A percentile compares a stretch with the other conserved stretches of the same genome.
phyloP scores from a whole-genome alignment of 2,329 filamentous ascomycete species.

The Fusarium napiforme region DNA sequence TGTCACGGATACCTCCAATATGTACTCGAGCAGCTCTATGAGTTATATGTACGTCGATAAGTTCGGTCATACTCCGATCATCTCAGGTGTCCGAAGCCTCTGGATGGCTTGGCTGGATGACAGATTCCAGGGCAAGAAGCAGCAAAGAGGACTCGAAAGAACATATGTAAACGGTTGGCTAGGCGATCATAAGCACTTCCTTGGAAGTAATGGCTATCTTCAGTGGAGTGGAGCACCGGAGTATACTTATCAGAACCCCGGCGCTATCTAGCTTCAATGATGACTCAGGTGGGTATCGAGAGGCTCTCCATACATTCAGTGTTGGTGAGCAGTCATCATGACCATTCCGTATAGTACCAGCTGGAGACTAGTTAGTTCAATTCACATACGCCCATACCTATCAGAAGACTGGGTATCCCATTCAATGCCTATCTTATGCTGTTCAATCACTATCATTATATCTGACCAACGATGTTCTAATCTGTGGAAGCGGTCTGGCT shows the following conservation, averaged over 20 bases:
- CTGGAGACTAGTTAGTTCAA: too few species aligned
- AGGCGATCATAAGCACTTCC: neutral
- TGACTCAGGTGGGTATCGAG: neutral
- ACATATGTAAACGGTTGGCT: neutral
- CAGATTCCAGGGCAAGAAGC: neutral
- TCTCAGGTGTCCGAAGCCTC: neutral
- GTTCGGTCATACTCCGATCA: slow-evolving; percentile 4
- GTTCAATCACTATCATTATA: too few species aligned
- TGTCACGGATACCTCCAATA: accelerated
- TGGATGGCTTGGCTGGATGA: slow-evolving; percentile 10
- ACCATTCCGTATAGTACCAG: too few species aligned
- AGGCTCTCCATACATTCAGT: too few species aligned
- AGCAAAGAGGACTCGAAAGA: neutral
- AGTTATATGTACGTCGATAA: neutral
- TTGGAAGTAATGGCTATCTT: slow-evolving; percentile 1
- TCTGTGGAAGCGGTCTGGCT: neutral
- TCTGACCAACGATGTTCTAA: too few species aligned
- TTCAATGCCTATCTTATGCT: too few species aligned
- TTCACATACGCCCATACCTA: too few species aligned
- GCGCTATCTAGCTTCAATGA: neutral
- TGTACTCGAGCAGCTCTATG: neutral
- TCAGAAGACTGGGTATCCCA: too few species aligned
- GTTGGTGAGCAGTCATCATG: too few species aligned
- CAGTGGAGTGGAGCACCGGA: slow-evolving; percentile 14
- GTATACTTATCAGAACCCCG: slow-evolving; percentile 16